Evolutionary conservation across 306 rosid genomes (phyloP).

Genomic region (Gastrolobium bilobum): DNA sequence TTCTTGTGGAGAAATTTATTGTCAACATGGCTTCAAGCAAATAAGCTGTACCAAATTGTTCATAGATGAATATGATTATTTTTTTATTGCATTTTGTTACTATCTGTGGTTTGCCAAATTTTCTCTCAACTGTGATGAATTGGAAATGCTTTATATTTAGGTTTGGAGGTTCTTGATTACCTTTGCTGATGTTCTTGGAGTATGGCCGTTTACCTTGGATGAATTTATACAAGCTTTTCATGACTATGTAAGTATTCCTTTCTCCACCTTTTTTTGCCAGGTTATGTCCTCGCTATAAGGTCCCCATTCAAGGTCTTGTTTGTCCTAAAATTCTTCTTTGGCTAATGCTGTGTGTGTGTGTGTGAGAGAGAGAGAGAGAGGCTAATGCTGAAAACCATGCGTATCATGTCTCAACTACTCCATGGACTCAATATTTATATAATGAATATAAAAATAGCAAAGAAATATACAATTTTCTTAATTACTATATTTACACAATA

Average conservation of each 20-base stretch:
- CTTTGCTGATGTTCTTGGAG: constrained; percentile 79
- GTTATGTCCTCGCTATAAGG: constrained; percentile 16
- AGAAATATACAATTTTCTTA: constrained; percentile 8
- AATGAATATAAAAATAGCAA: constrained; percentile 17
- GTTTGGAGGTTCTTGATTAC: constrained; percentile 87
- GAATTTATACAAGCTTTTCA: constrained; percentile 90
- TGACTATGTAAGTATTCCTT: constrained; percentile 68
- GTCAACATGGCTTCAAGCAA: constrained; percentile 10
- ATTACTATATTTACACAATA: not conserved
- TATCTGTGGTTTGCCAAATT: constrained; percentile 17
- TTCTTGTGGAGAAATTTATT: not conserved
- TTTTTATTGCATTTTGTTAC: constrained; percentile 24
- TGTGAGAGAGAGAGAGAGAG: constrained; percentile 6
- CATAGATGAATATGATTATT: not conserved
- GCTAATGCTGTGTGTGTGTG: not conserved
- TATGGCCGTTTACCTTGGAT: constrained; percentile 88
- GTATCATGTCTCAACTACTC: not conserved
- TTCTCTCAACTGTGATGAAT: constrained; percentile 26
- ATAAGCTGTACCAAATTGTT: constrained; percentile 11
- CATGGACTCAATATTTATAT: constrained; percentile 1
- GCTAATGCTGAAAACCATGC: not conserved
- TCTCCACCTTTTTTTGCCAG: constrained; percentile 15
- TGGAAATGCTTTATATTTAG: constrained; percentile 55
- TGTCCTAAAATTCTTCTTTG: constrained; percentile 27
- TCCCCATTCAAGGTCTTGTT: constrained; percentile 11